A percentile compares a stretch with the other conserved stretches of the same genome.
Evolutionary conservation across 495 filamentous ascomycete genomes (phyloP).

Genomic region (Podospora didyma): DNA sequence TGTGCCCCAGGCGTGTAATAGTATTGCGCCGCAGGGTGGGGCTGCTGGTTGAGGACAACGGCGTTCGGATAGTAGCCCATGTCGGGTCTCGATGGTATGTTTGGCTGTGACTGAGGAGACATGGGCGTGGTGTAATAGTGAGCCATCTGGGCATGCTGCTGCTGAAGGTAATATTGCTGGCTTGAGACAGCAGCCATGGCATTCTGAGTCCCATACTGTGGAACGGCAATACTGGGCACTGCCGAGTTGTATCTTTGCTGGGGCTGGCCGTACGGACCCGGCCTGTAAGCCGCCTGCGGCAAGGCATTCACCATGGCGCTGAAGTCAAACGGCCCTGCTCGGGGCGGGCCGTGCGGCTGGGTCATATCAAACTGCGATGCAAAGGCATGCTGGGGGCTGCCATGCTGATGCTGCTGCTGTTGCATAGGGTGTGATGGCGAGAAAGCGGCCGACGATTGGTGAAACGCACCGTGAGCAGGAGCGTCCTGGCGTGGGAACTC

Average conservation of each 20-base stretch:
- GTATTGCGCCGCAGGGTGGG: constrained; percentile 29
- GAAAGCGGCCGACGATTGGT: constrained; percentile 13
- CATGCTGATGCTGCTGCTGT: constrained; percentile 32
- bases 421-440: constrained; percentile 14
- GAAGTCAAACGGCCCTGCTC: constrained; percentile 39
- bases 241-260: constrained; percentile 38
- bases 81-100: constrained; percentile 27
- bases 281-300: constrained; percentile 33
- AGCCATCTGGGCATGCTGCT: constrained; percentile 36
- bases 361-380: constrained; percentile 35
- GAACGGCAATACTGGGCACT: constrained; percentile 29
- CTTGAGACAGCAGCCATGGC: constrained; percentile 19
- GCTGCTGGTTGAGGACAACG: constrained; percentile 34
- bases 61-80: constrained; percentile 35
- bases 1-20: constrained; percentile 35
- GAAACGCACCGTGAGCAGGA: constrained; percentile 13
- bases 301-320: constrained; percentile 34
- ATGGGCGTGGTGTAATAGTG: constrained; percentile 36
- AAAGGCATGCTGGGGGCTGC: constrained; percentile 30
- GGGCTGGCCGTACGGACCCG: constrained; percentile 27
- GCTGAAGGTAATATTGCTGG: constrained; percentile 40
- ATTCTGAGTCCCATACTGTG: constrained; percentile 38
- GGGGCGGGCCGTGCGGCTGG: constrained; percentile 24
- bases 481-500: constrained; percentile 29
- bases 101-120: constrained; percentile 27